Evolutionary conservation across 345 rosid genomes (phyloP).

Genomic region (Arabidopsis thaliana): TAIR10.1 NC_003074.8:19648501-19649000

Average conservation of each 20-base stretch:
- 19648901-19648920: constrained; percentile 12
- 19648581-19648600: too few species aligned
- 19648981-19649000: constrained; percentile 19
- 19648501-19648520: too few species aligned
- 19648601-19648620: too few species aligned
- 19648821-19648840: background rate
- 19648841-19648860: background rate
- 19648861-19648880: background rate
- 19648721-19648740: background rate
- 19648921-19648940: constrained; percentile 14
- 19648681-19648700: background rate
- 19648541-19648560: too few species aligned
- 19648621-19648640: too few species aligned
- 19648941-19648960: constrained; percentile 19
- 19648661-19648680: background rate
- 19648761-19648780: background rate
- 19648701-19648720: background rate
- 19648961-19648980: constrained; percentile 35
- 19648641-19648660: too few species aligned
- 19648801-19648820: background rate
- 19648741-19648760: background rate
- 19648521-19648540: too few species aligned
- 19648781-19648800: constrained; percentile 3
- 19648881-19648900: background rate
- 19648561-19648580: too few species aligned